phyloP scores from a whole-genome alignment of 2,329 filamentous ascomycete species.

The Thielaviopsis populi region DNA sequence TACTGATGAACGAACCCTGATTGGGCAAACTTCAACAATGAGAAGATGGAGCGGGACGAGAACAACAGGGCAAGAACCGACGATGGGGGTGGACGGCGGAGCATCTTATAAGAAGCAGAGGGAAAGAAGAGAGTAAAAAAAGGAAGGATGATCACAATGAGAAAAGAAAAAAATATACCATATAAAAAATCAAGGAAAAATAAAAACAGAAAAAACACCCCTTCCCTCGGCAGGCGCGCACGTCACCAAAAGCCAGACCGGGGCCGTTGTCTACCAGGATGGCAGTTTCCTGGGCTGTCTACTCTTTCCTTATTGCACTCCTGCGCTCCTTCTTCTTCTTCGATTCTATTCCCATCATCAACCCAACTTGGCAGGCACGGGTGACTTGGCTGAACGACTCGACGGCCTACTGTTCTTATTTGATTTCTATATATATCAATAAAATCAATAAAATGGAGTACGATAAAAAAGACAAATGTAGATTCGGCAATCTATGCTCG shows the following conservation, averaged over 20 bases:
- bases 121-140: neutral
- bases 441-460: too few species aligned
- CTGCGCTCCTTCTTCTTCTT: neutral
- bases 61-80: neutral
- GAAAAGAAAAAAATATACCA: neutral
- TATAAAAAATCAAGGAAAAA: neutral
- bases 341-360: neutral
- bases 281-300: neutral
- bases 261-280: neutral
- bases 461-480: neutral
- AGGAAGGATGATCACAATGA: neutral
- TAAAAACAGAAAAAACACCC: neutral
- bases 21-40: neutral
- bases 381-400: neutral
- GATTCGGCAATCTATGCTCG: neutral
- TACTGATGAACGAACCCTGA: slow-evolving; percentile 3
- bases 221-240: slow-evolving; percentile 1
- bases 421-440: neutral
- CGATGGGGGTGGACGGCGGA: neutral
- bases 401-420: neutral
- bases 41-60: slow-evolving; percentile 1
- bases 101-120: neutral
- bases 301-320: neutral
- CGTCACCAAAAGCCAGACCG: neutral
- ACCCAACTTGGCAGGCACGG: neutral